Evolutionary conservation across 495 filamentous ascomycete genomes (phyloP).

Genomic region (Aspergillus sclerotiicarbonarius): DNA sequence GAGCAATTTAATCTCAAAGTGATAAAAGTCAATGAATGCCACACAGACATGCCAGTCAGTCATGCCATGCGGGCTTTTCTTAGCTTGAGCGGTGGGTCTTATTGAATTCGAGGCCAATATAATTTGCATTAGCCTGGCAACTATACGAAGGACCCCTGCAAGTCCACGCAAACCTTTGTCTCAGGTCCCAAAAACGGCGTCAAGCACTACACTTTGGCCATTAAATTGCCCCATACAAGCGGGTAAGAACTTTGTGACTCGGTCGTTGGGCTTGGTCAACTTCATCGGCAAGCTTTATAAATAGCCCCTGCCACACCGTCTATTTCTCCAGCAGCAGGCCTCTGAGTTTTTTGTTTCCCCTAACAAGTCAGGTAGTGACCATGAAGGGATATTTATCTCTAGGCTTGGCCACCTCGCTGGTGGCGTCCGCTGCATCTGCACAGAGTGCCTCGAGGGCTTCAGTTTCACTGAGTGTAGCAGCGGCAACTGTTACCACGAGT

Average conservation of each 20-base stretch:
- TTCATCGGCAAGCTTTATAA: neutral
- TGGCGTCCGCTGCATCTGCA: neutral
- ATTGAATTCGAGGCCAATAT: neutral
- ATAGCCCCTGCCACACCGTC: neutral
- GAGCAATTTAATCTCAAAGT: no score
- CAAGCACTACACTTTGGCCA: neutral
- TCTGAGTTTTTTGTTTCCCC: neutral
- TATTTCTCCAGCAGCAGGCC: neutral
- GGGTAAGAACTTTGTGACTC: neutral
- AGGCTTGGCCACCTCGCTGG: neutral
- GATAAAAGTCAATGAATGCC: no score
- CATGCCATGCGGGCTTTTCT: neutral
- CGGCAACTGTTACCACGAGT: slow-evolving; percentile 6
- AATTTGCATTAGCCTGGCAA: neutral
- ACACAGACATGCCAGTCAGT: neutral
- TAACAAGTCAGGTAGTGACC: neutral
- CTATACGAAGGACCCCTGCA: neutral
- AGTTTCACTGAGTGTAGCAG: neutral
- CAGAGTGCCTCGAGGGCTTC: neutral
- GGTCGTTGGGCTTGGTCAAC: neutral
- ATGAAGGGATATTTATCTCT: slow-evolving; percentile 7
- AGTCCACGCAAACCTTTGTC: neutral
- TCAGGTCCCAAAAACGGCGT: neutral
- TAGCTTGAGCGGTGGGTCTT: no score
- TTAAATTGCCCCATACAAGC: neutral